Conservation (phyloP, 345 rosid genomes). For the Eutrema heterophyllum region DNA sequence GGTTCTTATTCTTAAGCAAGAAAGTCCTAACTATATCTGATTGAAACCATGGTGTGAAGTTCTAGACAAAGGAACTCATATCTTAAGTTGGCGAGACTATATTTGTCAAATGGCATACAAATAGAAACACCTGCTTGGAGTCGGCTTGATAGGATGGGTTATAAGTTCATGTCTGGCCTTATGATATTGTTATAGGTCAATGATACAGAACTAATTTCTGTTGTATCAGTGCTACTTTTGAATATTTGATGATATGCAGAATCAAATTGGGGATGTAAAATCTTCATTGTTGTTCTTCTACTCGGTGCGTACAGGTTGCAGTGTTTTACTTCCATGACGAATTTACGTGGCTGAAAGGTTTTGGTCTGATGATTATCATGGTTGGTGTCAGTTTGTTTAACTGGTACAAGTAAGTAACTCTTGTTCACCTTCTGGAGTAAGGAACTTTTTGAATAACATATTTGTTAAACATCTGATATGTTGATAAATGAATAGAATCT, state of each 20-base stretch:
- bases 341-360: conserved; percentile 92
- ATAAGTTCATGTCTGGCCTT: background rate
- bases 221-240: background rate
- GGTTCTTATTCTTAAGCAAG: background rate
- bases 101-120: background rate
- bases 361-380: conserved; percentile 81
- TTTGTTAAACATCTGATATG: background rate
- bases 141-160: background rate
- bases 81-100: background rate
- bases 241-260: background rate
- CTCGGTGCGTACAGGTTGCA: conserved; percentile 61
- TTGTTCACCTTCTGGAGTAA: background rate
- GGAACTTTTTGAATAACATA: background rate
- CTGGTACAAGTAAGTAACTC: conserved; percentile 91
- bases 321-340: conserved; percentile 95
- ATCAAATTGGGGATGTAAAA: background rate
- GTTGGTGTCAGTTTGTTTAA: conserved; percentile 89
- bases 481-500: background rate
- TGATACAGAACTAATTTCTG: background rate
- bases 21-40: background rate
- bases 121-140: background rate
- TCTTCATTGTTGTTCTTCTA: background rate
- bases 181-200: background rate
- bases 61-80: background rate
- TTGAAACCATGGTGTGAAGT: background rate